A percentile compares a stretch with the other conserved stretches of the same genome.
These are phyloP conservation scores for Exophiala aquamarina DNA, from an alignment of 2,329 filamentous ascomycete genomes.

Conservation along the genomic window DNA sequence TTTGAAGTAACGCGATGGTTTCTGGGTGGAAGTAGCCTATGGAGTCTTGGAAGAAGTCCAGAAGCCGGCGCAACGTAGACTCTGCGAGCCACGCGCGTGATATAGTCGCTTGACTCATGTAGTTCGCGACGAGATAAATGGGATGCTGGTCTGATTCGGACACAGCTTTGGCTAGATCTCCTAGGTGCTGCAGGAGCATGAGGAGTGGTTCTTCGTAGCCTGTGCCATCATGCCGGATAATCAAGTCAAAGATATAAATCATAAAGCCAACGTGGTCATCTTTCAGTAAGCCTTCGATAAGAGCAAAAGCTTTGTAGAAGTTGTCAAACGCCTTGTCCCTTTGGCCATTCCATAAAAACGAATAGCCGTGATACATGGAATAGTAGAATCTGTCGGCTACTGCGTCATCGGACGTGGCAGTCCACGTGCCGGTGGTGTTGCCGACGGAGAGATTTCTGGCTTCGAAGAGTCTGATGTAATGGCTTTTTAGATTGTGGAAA, in stretches of 20 bases:
- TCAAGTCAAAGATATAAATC: constrained; percentile 29
- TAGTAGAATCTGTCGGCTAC: constrained; percentile 28
- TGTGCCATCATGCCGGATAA: constrained; percentile 28
- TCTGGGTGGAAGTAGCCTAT: constrained; percentile 30
- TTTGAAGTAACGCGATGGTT: constrained; percentile 28
- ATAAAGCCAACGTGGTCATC: constrained; percentile 29
- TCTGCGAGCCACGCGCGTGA: constrained; percentile 26
- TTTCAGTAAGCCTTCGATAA: constrained; percentile 26
- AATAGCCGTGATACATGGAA: constrained; percentile 29
- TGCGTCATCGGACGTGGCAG: constrained; percentile 26
- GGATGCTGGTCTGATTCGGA: constrained; percentile 25
- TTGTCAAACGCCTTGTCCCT: constrained; percentile 26
- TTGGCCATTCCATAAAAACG: constrained; percentile 27
- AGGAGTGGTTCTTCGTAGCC: constrained; percentile 28
- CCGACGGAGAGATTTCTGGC: constrained; percentile 24
- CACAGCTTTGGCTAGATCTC: constrained; percentile 24
- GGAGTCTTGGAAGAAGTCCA: constrained; percentile 30
- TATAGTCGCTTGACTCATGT: constrained; percentile 19
- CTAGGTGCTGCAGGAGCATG: constrained; percentile 25
- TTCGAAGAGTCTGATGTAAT: constrained; percentile 26
- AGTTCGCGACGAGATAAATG: constrained; percentile 25
- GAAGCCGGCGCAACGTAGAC: constrained; percentile 22
- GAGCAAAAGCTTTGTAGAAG: constrained; percentile 25
- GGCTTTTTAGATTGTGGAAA: constrained; percentile 23
- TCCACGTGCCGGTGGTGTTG: constrained; percentile 24